Percentiles rank a stretch among this genome's conserved stretches.
Evolutionary conservation across 2,329 filamentous ascomycete species (phyloP).

Genomic region (Trichoderma oligosporum): DNA sequence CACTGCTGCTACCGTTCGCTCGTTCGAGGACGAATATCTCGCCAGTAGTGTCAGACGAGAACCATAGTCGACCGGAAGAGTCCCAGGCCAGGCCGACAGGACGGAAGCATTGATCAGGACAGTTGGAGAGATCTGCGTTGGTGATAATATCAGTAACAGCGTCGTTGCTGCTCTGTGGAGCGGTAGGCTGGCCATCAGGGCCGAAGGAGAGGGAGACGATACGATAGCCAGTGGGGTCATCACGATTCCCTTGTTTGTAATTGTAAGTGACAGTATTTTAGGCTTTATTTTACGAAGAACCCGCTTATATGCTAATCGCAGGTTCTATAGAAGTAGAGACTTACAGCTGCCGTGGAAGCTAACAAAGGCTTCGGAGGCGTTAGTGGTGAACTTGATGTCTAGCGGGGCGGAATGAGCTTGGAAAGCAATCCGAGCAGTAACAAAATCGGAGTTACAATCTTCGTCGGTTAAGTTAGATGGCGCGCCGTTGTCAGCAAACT

Average conservation of each 20-base stretch:
- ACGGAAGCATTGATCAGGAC: constrained; percentile 57
- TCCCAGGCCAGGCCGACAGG: constrained; percentile 58
- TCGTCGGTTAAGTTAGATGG: constrained; percentile 40
- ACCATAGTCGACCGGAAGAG: constrained; percentile 52
- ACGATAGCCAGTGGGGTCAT: constrained; percentile 45
- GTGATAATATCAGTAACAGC: constrained; percentile 51
- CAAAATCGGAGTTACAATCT: constrained; percentile 41
- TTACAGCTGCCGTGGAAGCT: constrained; percentile 70
- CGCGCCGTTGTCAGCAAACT: constrained; percentile 43
- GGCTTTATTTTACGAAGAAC: no score
- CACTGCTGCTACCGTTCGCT: neutral
- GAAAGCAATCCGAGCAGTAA: constrained; percentile 54
- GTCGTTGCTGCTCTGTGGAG: constrained; percentile 40
- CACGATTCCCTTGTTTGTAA: constrained; percentile 39
- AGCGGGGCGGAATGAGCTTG: constrained; percentile 67
- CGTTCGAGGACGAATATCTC: constrained; percentile 59
- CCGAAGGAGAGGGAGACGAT: constrained; percentile 41
- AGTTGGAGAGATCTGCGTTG: constrained; percentile 50
- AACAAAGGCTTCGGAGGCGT: constrained; percentile 59
- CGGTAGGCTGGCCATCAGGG: constrained; percentile 39
- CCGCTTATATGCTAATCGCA: neutral
- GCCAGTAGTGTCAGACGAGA: constrained; percentile 60
- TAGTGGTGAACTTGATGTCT: constrained; percentile 62
- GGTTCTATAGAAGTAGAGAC: constrained; percentile 23
- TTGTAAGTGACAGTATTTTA: no score